Evolutionary conservation across 148 eudicot species (phyloP), one percentile per base, ranked within the genome.

Genomic region (Dysphania ambrosioides): DNA sequence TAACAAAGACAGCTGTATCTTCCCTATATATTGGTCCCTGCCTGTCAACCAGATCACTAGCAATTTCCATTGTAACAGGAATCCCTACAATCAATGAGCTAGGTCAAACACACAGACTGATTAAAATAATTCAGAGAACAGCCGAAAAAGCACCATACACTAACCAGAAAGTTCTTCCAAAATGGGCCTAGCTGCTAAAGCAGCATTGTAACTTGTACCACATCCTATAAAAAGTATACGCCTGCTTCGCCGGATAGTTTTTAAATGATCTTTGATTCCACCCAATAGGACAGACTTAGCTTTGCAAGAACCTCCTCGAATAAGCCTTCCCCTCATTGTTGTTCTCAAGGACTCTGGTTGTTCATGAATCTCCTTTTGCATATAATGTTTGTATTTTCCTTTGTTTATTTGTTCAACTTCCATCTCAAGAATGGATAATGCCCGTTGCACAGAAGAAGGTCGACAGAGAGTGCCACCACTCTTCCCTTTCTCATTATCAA

Each of bases 151-250:
- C n/a, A n/a, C n/a, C n/a, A n/a, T 34, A 60, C 41, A 79, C 86
- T 79, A 29, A 90, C 97, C 99, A 83, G 97, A 89, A 85, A 96
- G 99, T 83, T 92, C 99, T 91, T 96, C 99, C 81, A 96, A 68
- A 77, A 96, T 86, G 18, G 99, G 88, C 79, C 99, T 88, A 70
- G 97, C 83, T 56, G 99, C 99, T 81, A 96, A 82, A 82, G 99
- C 99, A 64, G 99, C 99, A 88, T 92, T 89, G 71, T 96, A 96
- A 85, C 99, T 92, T 53, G 99, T 96, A 75, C 99, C 99, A 84
- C 99, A 96, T 53, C 99, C 99, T 61, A 96, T 87, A 82, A 96
- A 92, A 68, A 96, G 90, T 29, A 96, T 88, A 62, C 99, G 93
- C 63, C 99, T 82, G 81, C 97, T 96, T 83, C 99, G 86, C 85